Evolutionary conservation across 371 early-diverging fungal genomes (phyloP).

Genomic region (Apophysomyces ossiformis): DNA sequence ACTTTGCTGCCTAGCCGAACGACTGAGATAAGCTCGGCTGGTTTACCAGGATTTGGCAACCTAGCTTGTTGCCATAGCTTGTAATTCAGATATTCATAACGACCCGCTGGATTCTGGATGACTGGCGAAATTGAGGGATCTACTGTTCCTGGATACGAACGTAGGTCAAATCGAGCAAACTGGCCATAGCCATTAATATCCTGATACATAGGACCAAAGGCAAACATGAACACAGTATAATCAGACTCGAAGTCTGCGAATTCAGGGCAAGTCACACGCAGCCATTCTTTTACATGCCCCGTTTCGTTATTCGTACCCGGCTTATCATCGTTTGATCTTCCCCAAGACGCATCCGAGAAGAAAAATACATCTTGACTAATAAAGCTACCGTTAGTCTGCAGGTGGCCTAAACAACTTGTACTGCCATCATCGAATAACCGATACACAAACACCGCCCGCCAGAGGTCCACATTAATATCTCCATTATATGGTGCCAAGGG

Average conservation of each 20-base stretch:
- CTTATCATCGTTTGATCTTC: slow-evolving; percentile 23
- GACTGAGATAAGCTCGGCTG: slow-evolving; percentile 11
- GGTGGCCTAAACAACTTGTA: slow-evolving; percentile 29
- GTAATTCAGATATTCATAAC: slow-evolving; percentile 6
- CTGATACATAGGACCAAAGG: slow-evolving; percentile 27
- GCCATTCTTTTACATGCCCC: slow-evolving; percentile 21
- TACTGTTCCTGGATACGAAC: slow-evolving; percentile 16
- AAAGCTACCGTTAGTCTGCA: slow-evolving; percentile 23
- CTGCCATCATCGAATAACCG: slow-evolving; percentile 33
- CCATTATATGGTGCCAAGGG: slow-evolving; percentile 20
- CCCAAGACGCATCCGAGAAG: slow-evolving; percentile 37
- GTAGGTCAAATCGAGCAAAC: slow-evolving; percentile 28
- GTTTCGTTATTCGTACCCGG: slow-evolving; percentile 1
- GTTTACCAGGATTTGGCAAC: not conserved
- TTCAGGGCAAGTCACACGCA: slow-evolving; percentile 22
- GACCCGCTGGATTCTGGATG: slow-evolving; percentile 21
- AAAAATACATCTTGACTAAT: slow-evolving; percentile 35
- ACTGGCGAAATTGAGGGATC: slow-evolving; percentile 33
- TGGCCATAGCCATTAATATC: slow-evolving; percentile 29
- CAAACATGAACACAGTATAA: slow-evolving; percentile 30
- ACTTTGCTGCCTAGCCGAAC: slow-evolving; percentile 26
- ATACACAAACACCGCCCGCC: slow-evolving; percentile 35
- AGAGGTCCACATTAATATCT: slow-evolving; percentile 33
- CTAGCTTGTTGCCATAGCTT: not conserved
- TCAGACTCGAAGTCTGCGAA: slow-evolving; percentile 17